Conservation (phyloP, 169 alveolate genomes). For the Condylostoma magnum region DNA sequence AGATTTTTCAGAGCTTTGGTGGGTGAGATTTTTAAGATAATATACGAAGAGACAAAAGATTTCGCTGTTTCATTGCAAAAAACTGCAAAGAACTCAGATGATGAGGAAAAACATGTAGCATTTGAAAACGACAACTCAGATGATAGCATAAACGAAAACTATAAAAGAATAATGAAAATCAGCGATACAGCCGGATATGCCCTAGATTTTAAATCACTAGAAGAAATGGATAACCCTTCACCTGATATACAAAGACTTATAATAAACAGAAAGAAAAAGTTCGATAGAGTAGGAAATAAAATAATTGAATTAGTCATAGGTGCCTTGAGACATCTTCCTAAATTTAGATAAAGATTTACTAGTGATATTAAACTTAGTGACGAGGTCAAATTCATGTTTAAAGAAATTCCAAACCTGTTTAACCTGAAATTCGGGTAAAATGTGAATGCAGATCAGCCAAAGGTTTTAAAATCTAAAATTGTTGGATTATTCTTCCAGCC, state of each 20-base stretch:
- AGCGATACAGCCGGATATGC: slow-evolving; percentile 7
- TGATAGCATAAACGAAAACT: background rate
- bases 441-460: slow-evolving; percentile 1
- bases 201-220: slow-evolving; percentile 19
- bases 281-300: background rate
- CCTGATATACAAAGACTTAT: background rate
- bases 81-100: background rate
- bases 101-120: background rate
- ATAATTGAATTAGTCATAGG: background rate
- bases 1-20: background rate
- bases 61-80: too few species aligned
- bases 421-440: background rate
- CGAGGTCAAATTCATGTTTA: slow-evolving; percentile 27
- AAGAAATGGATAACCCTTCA: slow-evolving; percentile 14
- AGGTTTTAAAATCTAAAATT: slow-evolving; percentile 11
- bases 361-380: background rate
- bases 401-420: slow-evolving; percentile 20
- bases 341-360: background rate
- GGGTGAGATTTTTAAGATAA: slow-evolving; percentile 13
- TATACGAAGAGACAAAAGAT: too few species aligned
- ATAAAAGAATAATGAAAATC: background rate
- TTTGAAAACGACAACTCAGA: too few species aligned
- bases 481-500: slow-evolving; percentile 15
- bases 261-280: background rate
- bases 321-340: slow-evolving; percentile 1